A percentile compares a stretch with the other conserved stretches of the same genome.
Evolutionary conservation across 305 asterid species (phyloP).

Genomic region (Vinca major): DNA sequence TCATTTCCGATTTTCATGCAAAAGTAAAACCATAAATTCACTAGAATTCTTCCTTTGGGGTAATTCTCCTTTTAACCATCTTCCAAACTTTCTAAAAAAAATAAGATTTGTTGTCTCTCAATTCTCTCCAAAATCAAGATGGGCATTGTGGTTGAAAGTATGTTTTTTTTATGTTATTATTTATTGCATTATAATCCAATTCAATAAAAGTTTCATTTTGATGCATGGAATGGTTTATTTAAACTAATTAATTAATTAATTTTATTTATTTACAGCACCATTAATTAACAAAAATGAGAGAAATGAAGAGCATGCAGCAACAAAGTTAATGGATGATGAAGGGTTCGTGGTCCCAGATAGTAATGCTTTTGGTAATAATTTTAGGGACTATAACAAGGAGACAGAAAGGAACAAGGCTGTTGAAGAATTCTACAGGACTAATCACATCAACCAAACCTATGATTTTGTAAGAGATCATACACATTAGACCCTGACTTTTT

Average conservation of each 20-base stretch:
- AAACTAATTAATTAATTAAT: too few relatives aligned
- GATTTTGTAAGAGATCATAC: constrained; percentile 14
- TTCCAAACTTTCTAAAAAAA: not conserved
- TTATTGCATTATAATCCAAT: not conserved
- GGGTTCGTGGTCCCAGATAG: constrained; percentile 5
- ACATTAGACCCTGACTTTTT: not conserved
- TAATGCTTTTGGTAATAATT: constrained; percentile 15
- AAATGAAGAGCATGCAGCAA: not conserved
- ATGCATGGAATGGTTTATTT: not conserved
- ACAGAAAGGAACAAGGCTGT: constrained; percentile 14
- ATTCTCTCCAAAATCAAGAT: not conserved
- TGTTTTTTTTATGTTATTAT: not conserved
- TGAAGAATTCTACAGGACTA: constrained; percentile 19
- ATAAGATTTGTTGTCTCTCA: not conserved
- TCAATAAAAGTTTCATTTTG: not conserved
- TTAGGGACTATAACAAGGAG: constrained; percentile 20
- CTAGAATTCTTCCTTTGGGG: not conserved
- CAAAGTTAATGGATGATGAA: not conserved
- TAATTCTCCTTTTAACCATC: not conserved
- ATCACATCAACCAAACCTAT: constrained; percentile 22
- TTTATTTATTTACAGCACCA: not conserved
- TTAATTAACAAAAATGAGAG: not conserved
- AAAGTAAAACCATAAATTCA: not conserved
- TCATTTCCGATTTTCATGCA: not conserved
- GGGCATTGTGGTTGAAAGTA: not conserved